Percentiles rank a stretch among this genome's conserved stretches.
These are phyloP conservation scores for Murraya koenigii DNA, from an alignment of 345 rosid species.

Conservation along the genomic window DNA sequence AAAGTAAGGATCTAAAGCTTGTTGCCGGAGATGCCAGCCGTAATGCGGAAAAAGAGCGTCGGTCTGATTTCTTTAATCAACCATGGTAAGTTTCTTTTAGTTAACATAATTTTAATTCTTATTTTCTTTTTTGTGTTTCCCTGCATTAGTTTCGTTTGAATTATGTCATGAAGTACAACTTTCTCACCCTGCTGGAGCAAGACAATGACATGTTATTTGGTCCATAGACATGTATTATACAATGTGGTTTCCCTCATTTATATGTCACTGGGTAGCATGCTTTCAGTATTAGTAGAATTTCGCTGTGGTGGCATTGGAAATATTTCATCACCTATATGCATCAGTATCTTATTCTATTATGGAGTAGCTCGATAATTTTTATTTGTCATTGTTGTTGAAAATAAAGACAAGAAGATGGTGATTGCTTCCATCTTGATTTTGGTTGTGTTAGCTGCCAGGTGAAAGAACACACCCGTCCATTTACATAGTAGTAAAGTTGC, in stretches of 20 bases:
- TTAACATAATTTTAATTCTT: background rate
- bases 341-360: background rate
- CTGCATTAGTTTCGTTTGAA: background rate
- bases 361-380: background rate
- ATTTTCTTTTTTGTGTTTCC: background rate
- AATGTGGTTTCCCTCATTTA: background rate
- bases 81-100: conserved; percentile 35
- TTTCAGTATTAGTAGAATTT: background rate
- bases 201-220: background rate
- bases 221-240: background rate
- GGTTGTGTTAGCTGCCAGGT: background rate
- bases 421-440: background rate
- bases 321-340: background rate
- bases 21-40: conserved; percentile 45
- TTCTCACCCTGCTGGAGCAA: background rate
- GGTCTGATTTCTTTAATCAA: conserved; percentile 45
- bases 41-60: conserved; percentile 39
- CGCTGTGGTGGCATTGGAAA: background rate
- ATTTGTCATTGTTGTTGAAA: background rate
- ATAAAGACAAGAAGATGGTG: background rate
- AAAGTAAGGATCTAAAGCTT: conserved; percentile 57
- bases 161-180: background rate
- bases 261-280: background rate
- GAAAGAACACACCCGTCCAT: background rate
- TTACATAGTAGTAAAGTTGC: background rate